Percentiles rank a stretch among this genome's conserved stretches.
phyloP scores from a whole-genome alignment of 148 eudicot genomes.

The Amaranthus hypochondriacus region DNA sequence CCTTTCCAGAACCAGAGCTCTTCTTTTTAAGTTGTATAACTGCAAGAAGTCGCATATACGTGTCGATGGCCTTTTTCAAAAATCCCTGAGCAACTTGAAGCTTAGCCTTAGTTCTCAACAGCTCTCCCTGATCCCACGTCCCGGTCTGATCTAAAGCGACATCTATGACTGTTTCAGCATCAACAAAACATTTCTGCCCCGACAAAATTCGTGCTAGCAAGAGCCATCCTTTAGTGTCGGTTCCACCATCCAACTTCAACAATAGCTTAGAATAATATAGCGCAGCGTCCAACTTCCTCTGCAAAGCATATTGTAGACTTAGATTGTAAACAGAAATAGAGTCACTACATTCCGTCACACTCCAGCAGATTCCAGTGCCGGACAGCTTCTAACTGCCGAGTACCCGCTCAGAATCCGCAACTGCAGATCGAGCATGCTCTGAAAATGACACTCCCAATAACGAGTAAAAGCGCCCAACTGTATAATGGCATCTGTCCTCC shows the following conservation, averaged over 20 bases:
- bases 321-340: conserved; percentile 44
- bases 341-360: conserved; percentile 39
- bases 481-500: conserved; percentile 49
- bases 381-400: conserved; percentile 47
- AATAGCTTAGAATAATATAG: conserved; percentile 46
- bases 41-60: conserved; percentile 63
- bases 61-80: conserved; percentile 45
- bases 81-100: conserved; percentile 64
- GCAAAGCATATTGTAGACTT: conserved; percentile 57
- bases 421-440: conserved; percentile 38
- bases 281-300: conserved; percentile 63
- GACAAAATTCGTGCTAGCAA: conserved; percentile 63
- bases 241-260: conserved; percentile 55
- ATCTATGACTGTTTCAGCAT: conserved; percentile 52
- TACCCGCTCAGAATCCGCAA: conserved; percentile 45
- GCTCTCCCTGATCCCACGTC: conserved; percentile 54
- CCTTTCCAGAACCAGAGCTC: conserved; percentile 45
- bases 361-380: conserved; percentile 43
- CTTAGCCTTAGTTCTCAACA: conserved; percentile 66
- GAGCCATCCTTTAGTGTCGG: conserved; percentile 46
- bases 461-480: conserved; percentile 41
- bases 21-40: conserved; percentile 49
- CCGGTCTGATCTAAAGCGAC: conserved; percentile 70
- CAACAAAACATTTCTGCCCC: conserved; percentile 49
- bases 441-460: conserved; percentile 48